These are phyloP conservation scores for Casuarina glauca DNA, from an alignment of 306 rosid species.

Conservation along the genomic window DNA sequence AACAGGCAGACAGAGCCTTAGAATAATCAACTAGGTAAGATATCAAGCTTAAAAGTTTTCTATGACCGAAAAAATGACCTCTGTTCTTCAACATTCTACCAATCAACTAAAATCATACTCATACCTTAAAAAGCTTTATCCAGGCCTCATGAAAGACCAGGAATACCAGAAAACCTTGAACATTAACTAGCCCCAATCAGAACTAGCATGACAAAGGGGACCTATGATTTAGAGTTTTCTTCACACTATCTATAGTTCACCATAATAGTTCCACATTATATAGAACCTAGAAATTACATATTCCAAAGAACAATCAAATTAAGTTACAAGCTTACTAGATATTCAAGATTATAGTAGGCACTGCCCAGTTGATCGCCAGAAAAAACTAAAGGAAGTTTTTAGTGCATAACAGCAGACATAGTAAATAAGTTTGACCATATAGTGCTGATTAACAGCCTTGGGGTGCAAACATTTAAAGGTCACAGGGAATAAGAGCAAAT, in stretches of 20 bases:
- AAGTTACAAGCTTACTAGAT: neutral
- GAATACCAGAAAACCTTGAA: neutral
- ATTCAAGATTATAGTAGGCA: neutral
- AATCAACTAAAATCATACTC: conserved; percentile 1
- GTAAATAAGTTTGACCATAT: neutral
- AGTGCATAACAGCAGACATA: neutral
- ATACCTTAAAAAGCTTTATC: neutral
- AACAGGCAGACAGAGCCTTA: neutral
- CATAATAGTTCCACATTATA: neutral
- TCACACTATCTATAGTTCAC: neutral
- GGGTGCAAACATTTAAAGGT: neutral
- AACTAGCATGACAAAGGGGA: neutral
- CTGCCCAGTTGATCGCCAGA: neutral
- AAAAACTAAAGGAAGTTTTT: neutral
- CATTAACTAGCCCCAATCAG: neutral
- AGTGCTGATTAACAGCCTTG: neutral
- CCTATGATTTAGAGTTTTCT: neutral
- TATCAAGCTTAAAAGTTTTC: neutral
- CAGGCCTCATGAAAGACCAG: neutral
- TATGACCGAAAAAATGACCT: neutral
- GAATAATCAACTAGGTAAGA: neutral
- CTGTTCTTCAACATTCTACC: neutral
- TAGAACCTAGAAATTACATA: neutral
- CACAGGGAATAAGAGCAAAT: neutral
- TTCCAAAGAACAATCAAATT: neutral